Percentiles rank a stretch among this genome's conserved stretches.
Evolutionary conservation across 2,329 filamentous ascomycete genomes (phyloP).

Genomic region (Dactylellina parvicollis): DNA sequence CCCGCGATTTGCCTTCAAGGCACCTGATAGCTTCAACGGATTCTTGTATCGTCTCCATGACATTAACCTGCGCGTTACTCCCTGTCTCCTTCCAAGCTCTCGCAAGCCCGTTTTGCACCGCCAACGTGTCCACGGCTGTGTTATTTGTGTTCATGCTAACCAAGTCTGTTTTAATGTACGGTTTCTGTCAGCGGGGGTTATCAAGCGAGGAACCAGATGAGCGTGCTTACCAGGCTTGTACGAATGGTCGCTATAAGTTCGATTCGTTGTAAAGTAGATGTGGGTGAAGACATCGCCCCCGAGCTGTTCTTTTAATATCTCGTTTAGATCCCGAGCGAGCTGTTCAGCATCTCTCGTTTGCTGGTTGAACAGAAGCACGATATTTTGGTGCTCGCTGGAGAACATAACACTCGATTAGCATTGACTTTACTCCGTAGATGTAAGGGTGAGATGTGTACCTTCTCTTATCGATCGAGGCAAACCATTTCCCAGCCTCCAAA

Average conservation of each 20-base stretch:
- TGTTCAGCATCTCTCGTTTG: conserved; percentile 79
- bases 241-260: conserved; percentile 66
- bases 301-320: conserved; percentile 61
- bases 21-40: conserved; percentile 70
- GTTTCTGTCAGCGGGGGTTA: conserved; percentile 65
- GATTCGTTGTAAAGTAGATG: conserved; percentile 84
- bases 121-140: conserved; percentile 68
- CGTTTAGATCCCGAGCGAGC: conserved; percentile 72
- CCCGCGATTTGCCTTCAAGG: conserved; percentile 66
- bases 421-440: neutral
- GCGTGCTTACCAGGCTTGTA: conserved; percentile 65
- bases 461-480: conserved; percentile 62
- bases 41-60: conserved; percentile 74
- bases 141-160: conserved; percentile 71
- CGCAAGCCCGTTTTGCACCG: conserved; percentile 75
- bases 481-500: conserved; percentile 79
- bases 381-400: conserved; percentile 57
- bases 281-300: conserved; percentile 68
- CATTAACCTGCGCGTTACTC: conserved; percentile 65
- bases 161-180: conserved; percentile 67
- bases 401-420: neutral
- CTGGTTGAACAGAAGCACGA: conserved; percentile 87
- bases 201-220: neutral
- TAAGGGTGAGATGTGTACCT: conserved; percentile 20
- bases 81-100: conserved; percentile 70